A percentile compares a stretch with the other conserved stretches of the same genome.
phyloP scores from a whole-genome alignment of 2,329 filamentous ascomycete species.

The Trichoderma sp. region DNA sequence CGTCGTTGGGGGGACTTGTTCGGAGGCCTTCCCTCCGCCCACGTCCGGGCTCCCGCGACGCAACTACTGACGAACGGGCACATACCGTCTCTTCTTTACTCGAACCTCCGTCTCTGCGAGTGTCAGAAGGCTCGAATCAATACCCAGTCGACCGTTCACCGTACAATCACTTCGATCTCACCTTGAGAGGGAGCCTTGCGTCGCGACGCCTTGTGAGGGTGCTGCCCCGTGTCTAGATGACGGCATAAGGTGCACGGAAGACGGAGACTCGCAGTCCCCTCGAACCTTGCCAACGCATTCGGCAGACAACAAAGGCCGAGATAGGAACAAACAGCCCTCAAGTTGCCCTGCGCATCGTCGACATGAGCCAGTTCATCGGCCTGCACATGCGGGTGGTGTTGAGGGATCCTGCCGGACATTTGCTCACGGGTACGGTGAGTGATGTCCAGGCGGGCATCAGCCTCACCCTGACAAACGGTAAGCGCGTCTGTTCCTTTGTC shows the following conservation, averaged over 20 bases:
- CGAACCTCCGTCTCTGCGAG: not conserved
- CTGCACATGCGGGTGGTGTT: constrained; percentile 75
- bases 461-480: constrained; percentile 73
- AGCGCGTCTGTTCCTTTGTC: constrained; percentile 11
- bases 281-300: not conserved
- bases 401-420: constrained; percentile 62
- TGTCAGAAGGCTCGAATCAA: not conserved
- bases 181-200: not conserved
- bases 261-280: not conserved
- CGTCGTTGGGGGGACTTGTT: not conserved
- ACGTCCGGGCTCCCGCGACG: not conserved
- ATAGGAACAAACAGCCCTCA: not conserved
- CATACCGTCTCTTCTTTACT: not conserved
- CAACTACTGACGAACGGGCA: not conserved
- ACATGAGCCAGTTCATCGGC: constrained; percentile 70
- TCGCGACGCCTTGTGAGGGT: not conserved
- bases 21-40: not conserved
- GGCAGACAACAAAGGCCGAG: not conserved
- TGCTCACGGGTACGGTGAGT: constrained; percentile 70
- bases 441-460: constrained; percentile 68
- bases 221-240: constrained; percentile 14
- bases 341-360: constrained; percentile 30
- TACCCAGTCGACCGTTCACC: not conserved
- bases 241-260: not conserved
- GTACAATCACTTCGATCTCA: constrained; percentile 3